Evolutionary conservation across 345 rosid genomes (phyloP).

Genomic region (Salix arbutifolia): DNA sequence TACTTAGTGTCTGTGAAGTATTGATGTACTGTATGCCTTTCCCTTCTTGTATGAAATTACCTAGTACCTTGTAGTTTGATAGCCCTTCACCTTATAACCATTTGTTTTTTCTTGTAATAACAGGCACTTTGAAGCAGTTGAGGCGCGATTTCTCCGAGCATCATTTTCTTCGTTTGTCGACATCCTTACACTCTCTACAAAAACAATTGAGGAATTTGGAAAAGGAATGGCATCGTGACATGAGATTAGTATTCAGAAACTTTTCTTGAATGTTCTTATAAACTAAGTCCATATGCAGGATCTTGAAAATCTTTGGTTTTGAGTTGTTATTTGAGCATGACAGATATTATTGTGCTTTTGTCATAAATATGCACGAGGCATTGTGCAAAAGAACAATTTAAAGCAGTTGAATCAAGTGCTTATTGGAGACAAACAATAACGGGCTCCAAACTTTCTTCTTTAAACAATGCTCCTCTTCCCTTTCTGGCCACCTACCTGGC

Average conservation of each 20-base stretch:
- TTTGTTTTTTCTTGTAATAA: not conserved
- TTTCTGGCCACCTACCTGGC: not conserved
- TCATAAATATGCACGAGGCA: not conserved
- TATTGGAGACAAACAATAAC: not conserved
- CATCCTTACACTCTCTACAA: slow-evolving; percentile 68
- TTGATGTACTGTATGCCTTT: not conserved
- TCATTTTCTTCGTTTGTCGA: slow-evolving; percentile 81
- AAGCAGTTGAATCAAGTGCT: not conserved
- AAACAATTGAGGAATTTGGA: slow-evolving; percentile 76
- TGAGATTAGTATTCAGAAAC: not conserved
- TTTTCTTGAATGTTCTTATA: not conserved
- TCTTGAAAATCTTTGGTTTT: not conserved
- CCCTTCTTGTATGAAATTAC: not conserved
- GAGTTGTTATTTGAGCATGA: not conserved
- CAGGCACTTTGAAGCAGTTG: slow-evolving; percentile 81
- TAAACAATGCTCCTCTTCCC: not conserved
- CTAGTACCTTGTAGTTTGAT: not conserved
- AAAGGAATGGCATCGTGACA: slow-evolving; percentile 31
- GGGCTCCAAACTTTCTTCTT: not conserved
- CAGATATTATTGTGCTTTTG: not conserved
- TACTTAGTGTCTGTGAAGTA: not conserved
- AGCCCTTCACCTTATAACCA: not conserved
- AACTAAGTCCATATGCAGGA: not conserved
- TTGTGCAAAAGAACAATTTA: not conserved
- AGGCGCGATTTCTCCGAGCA: slow-evolving; percentile 94